Evolutionary conservation across 192 early-diverging fungal species (phyloP).

Genomic region (Chytriomyces hyalinus): DNA sequence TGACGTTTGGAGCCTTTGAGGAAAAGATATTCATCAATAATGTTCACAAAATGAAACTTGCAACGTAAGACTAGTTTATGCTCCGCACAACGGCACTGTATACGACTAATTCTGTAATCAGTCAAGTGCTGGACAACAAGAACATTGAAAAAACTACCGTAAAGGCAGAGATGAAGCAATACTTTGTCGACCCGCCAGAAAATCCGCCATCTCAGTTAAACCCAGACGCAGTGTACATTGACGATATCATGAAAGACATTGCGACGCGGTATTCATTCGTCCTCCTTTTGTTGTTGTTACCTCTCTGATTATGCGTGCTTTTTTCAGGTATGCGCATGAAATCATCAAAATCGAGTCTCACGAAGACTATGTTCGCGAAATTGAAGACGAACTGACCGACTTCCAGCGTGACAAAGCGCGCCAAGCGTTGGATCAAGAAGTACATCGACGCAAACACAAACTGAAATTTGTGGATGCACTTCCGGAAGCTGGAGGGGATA

Average conservation of each 20-base stretch:
- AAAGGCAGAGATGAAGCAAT: conserved; percentile 56
- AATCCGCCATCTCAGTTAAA: conserved; percentile 21
- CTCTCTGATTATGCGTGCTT: not conserved
- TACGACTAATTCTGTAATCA: not conserved
- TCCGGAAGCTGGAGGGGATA: no score
- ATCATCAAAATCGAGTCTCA: conserved; percentile 20
- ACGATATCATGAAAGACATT: conserved; percentile 6
- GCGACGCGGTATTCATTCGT: no score
- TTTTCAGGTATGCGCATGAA: not conserved
- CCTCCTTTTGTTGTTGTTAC: not conserved
- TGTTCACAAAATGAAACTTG: conserved; percentile 73
- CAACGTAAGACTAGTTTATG: conserved; percentile 45
- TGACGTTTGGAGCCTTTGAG: conserved; percentile 51
- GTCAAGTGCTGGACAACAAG: conserved; percentile 68
- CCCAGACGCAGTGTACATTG: conserved; percentile 14
- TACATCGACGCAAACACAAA: conserved; percentile 11
- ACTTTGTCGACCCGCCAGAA: conserved; percentile 54
- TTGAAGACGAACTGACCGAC: conserved; percentile 39
- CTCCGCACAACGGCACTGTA: not conserved
- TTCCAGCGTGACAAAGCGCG: conserved; percentile 11
- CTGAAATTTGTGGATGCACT: not conserved
- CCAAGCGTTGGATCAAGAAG: conserved; percentile 29
- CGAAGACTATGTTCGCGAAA: conserved; percentile 23
- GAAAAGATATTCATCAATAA: conserved; percentile 65
- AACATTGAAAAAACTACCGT: conserved; percentile 49